Evolutionary conservation across 2,329 filamentous ascomycete genomes (phyloP), one percentile per base, ranked within the genome.

Genomic region (Colletotrichum sp.): DNA sequence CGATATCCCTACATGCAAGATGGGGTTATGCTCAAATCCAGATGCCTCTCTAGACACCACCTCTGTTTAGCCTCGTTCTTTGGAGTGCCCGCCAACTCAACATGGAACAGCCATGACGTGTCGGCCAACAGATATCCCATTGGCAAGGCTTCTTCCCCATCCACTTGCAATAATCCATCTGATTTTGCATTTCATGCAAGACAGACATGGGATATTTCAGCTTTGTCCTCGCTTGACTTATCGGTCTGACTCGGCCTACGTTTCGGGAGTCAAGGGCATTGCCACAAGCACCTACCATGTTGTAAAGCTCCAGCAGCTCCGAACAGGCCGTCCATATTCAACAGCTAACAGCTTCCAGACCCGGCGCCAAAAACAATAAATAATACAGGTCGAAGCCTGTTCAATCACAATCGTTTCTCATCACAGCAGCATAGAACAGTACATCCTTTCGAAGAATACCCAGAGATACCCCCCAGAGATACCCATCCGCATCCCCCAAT

Each of bases 51-150:
- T n/a, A 60, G 57, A 68, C 74, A 66, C 74, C 73, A 76, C 34
- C 32, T 39, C 34, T 49, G 28, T 32, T 39, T 52, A 76, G 70
- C 72, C 68, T 76, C 34, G 34, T 74, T 39, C 8, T 32, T 39
- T 34, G 8, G 70, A 72, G 71, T 74, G 64, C 30, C 59, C 44
- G 32, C 57, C 70, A 74, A 69, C 59, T 60, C 26, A 73, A 76
- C 65, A 74, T 76, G 74, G 74, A 76, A 76, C 74, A 69, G 71
- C 55, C 30, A 65, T 76, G 74, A 76, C 74, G 74, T 74, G 70
- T 34, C 57, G 26, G 59, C 34, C 30, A 49, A 44, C 39, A 64
- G 57, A 76, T 66, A 64, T 44, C 36, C 49, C 21, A 59, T 69
- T 76, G 71, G 57, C 21, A 39, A 69, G 65, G 64, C 70, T 52